Evolutionary conservation across 1,284 basidiomycete species (phyloP), one percentile per base, ranked within the genome.

Genomic region (Austropuccinia psidii): DNA sequence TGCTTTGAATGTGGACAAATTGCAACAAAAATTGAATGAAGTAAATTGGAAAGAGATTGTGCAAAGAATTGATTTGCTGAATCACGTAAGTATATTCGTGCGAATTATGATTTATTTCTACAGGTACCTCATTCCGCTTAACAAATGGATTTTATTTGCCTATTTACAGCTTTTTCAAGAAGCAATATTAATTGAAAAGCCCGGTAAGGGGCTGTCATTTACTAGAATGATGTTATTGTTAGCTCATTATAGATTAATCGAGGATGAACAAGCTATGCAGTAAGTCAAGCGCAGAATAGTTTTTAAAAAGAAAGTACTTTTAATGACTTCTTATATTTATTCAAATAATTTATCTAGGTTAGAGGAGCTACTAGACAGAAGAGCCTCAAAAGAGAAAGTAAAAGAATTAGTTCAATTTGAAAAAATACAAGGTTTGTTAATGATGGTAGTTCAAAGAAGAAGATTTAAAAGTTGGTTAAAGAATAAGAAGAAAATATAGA

Each of bases 171-270:
- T 96, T 3, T 92, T 89, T 78, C 89, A 93, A 78, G 93, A 96
- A 82, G 91, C 92, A 2, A 87, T 85, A 76, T 85, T 92, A 52
- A 75, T 75, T 7, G 70, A 73, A 31, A 85, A 89, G 75, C 85
- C 85, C 33, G 87, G 87, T 0, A 85, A 86, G 62, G 93, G 94
- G 9, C 90, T 98, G 75, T 90, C 91, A 21, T 98, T 98, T 83
- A 91, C 88, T 6, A 86, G 89, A 52, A 96, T 97, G 92, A 85
- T 98, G 15, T 80, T 90, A 57, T 82, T 98, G 68, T 83, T 98
- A 39, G 90, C 92, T 0, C 93, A 96, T 79, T 88, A 97, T 82
- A 95, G 91, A 81, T 83, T 98, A 73, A 93, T 98, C 77, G 86
- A 93, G 74, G 92, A 96, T 79, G 87, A 73, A 17, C 60, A 73